A percentile compares a stretch with the other conserved stretches of the same genome.
Conservation (phyloP, 2,329 filamentous ascomycete genomes). For the Pseudopithomyces maydicus region DNA sequence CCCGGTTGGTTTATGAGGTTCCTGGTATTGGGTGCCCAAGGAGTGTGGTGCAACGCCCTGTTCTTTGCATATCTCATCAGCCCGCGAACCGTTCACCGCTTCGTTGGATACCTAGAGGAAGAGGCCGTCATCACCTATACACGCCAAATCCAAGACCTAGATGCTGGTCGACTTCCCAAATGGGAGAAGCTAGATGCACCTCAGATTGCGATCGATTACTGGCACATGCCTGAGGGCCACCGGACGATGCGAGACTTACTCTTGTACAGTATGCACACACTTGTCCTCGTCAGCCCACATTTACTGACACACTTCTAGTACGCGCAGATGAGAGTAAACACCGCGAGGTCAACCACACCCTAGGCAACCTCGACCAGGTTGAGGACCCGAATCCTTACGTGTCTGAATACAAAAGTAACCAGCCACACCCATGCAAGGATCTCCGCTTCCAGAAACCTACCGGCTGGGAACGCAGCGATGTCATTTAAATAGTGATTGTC, state of each 20-base stretch:
- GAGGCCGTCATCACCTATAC: conserved; percentile 97
- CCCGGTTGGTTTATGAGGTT: conserved; percentile 88
- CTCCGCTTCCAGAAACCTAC: conserved; percentile 67
- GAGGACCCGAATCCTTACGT: conserved; percentile 93
- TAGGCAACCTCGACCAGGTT: conserved; percentile 84
- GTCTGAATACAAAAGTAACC: conserved; percentile 75
- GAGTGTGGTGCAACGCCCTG: conserved; percentile 94
- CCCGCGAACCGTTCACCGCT: conserved; percentile 87
- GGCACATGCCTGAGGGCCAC: conserved; percentile 86
- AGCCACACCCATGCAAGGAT: conserved; percentile 72
- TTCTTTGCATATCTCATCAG: conserved; percentile 88
- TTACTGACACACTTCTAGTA: conserved; percentile 21
- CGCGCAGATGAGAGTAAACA: conserved; percentile 58
- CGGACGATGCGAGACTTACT: conserved; percentile 85
- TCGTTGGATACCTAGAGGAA: conserved; percentile 96
- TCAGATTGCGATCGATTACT: conserved; percentile 89
- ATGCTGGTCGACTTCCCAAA: conserved; percentile 78
- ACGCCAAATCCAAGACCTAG: conserved; percentile 83
- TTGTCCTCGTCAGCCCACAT: not conserved
- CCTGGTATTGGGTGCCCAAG: conserved; percentile 90
- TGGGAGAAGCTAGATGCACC: conserved; percentile 83
- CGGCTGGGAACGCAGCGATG: conserved; percentile 83
- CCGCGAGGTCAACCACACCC: conserved; percentile 92
- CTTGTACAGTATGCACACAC: conserved; percentile 71
- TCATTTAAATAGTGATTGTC: conserved; percentile 26